Evolutionary conservation across 2,329 filamentous ascomycete genomes (phyloP).

Genomic region (Pseudogymnoascus sp.): DNA sequence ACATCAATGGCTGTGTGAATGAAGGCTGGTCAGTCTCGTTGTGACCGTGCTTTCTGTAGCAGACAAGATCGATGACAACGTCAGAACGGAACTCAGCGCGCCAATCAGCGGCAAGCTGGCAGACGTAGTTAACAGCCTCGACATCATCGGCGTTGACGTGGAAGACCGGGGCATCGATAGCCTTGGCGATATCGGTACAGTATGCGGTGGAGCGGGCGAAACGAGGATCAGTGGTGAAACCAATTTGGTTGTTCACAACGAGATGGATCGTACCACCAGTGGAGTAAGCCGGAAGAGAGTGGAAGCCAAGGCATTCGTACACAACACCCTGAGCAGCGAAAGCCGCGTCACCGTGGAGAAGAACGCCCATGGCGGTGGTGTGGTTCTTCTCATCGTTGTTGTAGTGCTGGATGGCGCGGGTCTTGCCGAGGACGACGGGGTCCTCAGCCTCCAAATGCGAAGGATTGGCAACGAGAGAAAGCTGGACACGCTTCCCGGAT

Average conservation of each 20-base stretch:
- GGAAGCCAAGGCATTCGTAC: constrained; percentile 97
- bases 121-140: constrained; percentile 96
- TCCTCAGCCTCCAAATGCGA: constrained; percentile 98
- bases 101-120: constrained; percentile 94
- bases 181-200: constrained; percentile 98
- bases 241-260: constrained; percentile 99
- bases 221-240: constrained; percentile 96
- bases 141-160: constrained; percentile 99
- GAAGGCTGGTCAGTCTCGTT: constrained; percentile 99
- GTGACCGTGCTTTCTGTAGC: constrained; percentile 98
- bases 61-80: constrained; percentile 95
- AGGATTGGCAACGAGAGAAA: constrained; percentile 95
- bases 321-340: constrained; percentile 95
- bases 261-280: constrained; percentile 96
- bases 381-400: constrained; percentile 92
- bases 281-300: constrained; percentile 89
- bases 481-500: constrained; percentile 97
- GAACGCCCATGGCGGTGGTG: constrained; percentile 84
- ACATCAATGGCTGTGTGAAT: constrained; percentile 99
- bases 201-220: constrained; percentile 96
- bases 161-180: constrained; percentile 96
- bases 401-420: constrained; percentile 95
- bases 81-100: constrained; percentile 98
- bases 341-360: constrained; percentile 94
- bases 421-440: constrained; percentile 94